These are phyloP conservation scores for Termitomyces sp. DNA, from an alignment of 768 basidiomycete genomes.

Conservation along the genomic window DNA sequence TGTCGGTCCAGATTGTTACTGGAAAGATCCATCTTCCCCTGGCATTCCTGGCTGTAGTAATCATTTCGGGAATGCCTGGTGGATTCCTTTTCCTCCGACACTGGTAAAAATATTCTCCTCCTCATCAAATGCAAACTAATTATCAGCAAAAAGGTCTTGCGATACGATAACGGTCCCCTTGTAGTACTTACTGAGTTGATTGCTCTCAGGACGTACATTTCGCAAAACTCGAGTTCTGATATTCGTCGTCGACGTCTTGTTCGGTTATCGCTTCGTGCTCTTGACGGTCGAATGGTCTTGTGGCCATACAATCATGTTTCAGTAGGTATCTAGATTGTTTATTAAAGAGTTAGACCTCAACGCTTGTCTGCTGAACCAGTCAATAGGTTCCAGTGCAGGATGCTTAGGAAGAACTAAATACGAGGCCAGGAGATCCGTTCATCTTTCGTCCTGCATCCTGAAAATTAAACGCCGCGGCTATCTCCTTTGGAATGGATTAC, in stretches of 20 bases:
- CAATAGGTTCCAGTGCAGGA: slow-evolving; percentile 41
- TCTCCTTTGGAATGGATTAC: slow-evolving; percentile 45
- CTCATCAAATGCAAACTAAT: not conserved
- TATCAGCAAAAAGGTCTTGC: slow-evolving; percentile 47
- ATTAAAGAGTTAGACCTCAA: not conserved
- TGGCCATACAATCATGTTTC: slow-evolving; percentile 64
- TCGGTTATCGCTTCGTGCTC: slow-evolving; percentile 57
- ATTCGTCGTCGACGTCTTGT: slow-evolving; percentile 52
- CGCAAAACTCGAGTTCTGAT: slow-evolving; percentile 53
- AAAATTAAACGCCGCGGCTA: slow-evolving; percentile 51
- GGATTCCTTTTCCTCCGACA: slow-evolving; percentile 76
- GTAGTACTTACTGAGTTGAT: slow-evolving; percentile 41
- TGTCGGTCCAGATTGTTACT: slow-evolving; percentile 74
- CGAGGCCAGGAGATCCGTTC: slow-evolving; percentile 41
- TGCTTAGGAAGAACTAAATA: slow-evolving; percentile 47
- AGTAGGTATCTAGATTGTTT: slow-evolving; percentile 28
- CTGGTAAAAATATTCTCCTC: slow-evolving; percentile 36
- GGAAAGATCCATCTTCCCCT: slow-evolving; percentile 37
- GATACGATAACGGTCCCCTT: slow-evolving; percentile 59
- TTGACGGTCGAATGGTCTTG: slow-evolving; percentile 57
- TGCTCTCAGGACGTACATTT: slow-evolving; percentile 56
- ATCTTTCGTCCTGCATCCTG: slow-evolving; percentile 46
- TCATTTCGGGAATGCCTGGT: slow-evolving; percentile 76
- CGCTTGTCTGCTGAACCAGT: slow-evolving; percentile 25
- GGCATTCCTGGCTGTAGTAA: slow-evolving; percentile 34